Base-by-base conservation (phyloP, 495 filamentous ascomycete genomes). In the Bryoglossum gracile region DNA sequence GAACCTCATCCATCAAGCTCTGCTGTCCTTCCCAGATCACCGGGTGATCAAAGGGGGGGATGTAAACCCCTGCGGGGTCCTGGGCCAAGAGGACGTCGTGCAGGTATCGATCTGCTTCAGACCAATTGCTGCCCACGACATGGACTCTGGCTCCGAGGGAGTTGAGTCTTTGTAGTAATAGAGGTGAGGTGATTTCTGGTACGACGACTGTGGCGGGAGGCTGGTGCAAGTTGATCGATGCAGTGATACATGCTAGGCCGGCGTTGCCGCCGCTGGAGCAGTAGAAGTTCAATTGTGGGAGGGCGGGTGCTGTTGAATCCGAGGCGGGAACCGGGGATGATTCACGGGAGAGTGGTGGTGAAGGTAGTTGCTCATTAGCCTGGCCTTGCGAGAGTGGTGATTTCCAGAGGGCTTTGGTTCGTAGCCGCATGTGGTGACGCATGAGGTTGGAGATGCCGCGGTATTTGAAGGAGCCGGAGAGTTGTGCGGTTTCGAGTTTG, bases 391-490 rank as follows among this genome's bases (percentile, higher is more conserved):
- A n/a, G n/a, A n/a, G n/a, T n/a, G n/a, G n/a, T n/a, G n/a, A n/a
- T n/a, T n/a, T n/a, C n/a, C n/a, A n/a, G n/a, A n/a, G n/a, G n/a
- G n/a, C n/a, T n/a, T n/a, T n/a, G n/a, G n/a, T n/a, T n/a, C n/a
- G n/a, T n/a, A n/a, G n/a, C n/a, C n/a, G n/a, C n/a, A n/a, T n/a
- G n/a, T 75, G 66, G n/a, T 68, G 71, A 39, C 82, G 76, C 67
- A 90, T 83, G 60, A 89, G 77, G 65, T 86, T 77, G 55, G 89
- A 90, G 52, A 95, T 81, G 18, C 86, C 90, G 61, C 87, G 82
- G 25, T 87, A 94, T 67, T 96, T 97, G 81, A 96, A 97, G 8
- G 88, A 92, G 36, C 88, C 89, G 4, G 86, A 84, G 2, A 90
- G 91, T 56, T 97, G 91, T 57, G 89, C 77, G 66, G 88, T 88